phyloP scores from a whole-genome alignment of 83 land plant species.

The Diphasiastrum complanatum region DNA sequence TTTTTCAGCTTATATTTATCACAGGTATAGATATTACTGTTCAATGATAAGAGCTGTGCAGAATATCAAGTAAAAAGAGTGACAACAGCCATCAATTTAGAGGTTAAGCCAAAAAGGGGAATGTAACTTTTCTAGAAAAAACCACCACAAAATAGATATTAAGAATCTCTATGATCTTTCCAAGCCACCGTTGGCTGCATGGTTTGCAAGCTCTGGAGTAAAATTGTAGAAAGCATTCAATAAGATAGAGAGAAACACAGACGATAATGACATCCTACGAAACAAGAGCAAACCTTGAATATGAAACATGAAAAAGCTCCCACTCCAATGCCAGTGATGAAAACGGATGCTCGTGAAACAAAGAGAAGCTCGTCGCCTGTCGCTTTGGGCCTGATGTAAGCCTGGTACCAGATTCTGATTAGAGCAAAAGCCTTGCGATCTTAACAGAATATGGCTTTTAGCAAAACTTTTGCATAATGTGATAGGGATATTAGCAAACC shows the following conservation, averaged over 20 bases:
- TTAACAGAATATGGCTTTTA: not conserved
- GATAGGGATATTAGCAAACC: not conserved
- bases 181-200: too few relatives aligned
- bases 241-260: too few relatives aligned
- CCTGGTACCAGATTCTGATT: not conserved
- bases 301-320: conserved; percentile 10
- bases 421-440: not conserved
- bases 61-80: too few relatives aligned
- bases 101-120: too few relatives aligned
- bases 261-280: not conserved
- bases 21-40: too few relatives aligned
- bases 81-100: too few relatives aligned
- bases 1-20: not conserved
- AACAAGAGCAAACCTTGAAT: not conserved
- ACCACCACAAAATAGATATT: too few relatives aligned
- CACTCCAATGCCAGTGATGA: not conserved
- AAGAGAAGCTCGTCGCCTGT: conserved; percentile 2
- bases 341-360: not conserved
- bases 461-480: not conserved
- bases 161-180: too few relatives aligned
- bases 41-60: too few relatives aligned
- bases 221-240: too few relatives aligned
- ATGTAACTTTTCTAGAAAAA: too few relatives aligned
- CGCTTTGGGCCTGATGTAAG: conserved; percentile 5
- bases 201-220: too few relatives aligned